Evolutionary conservation across 1,284 basidiomycete species (phyloP).

Genomic region (Pseudozyma thailandica): DNA sequence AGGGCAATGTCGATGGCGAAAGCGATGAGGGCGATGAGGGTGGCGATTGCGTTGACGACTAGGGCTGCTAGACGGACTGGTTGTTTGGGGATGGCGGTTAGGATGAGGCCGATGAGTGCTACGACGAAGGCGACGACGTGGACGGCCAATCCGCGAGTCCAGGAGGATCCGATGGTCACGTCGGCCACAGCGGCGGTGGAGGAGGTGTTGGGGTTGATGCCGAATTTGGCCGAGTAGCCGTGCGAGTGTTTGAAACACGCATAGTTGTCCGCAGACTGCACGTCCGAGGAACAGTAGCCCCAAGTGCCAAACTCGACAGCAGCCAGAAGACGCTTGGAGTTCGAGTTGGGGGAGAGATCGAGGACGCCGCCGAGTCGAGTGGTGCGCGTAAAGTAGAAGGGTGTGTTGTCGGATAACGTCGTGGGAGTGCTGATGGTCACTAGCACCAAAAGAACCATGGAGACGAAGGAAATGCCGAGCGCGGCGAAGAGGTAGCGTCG

Average conservation of each 20-base stretch:
- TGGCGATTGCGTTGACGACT: conserved; percentile 15
- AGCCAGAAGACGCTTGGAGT: conserved; percentile 19
- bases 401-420: conserved; percentile 38
- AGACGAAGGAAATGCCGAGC: conserved; percentile 12
- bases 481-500: conserved; percentile 27
- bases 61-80: conserved; percentile 16
- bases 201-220: conserved; percentile 18
- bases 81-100: conserved; percentile 34
- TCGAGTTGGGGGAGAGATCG: conserved; percentile 19
- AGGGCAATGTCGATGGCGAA: conserved; percentile 45
- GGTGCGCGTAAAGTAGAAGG: conserved; percentile 39
- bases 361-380: conserved; percentile 19
- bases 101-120: conserved; percentile 23
- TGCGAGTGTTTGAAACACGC: conserved; percentile 43
- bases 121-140: conserved; percentile 47
- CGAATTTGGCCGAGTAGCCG: conserved; percentile 38
- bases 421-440: conserved; percentile 47
- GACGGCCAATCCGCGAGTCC: conserved; percentile 47
- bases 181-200: conserved; percentile 14
- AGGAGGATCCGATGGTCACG: conserved; percentile 27
- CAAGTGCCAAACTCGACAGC: conserved; percentile 35
- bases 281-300: conserved; percentile 41
- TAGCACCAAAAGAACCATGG: conserved; percentile 32
- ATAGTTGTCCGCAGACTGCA: conserved; percentile 16
- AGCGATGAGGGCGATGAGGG: conserved; percentile 21